These are phyloP conservation scores for Carpinus viminea DNA, from an alignment of 306 rosid genomes.

Conservation along the genomic window DNA sequence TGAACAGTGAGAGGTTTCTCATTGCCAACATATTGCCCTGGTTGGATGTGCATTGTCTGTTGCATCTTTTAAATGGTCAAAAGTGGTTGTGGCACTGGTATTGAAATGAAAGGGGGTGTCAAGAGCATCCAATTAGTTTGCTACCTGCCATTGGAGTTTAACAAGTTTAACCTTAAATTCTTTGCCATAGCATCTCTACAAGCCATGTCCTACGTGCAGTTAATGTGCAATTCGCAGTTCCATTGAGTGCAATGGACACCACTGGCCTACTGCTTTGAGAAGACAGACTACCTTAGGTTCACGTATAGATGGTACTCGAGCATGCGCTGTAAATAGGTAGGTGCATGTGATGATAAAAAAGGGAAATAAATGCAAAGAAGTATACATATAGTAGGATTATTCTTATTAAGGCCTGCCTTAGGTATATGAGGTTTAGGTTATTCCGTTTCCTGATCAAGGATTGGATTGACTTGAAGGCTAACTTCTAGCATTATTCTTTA, in stretches of 20 bases:
- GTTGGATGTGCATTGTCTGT: neutral
- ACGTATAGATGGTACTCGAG: neutral
- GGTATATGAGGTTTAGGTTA: neutral
- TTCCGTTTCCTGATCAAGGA: neutral
- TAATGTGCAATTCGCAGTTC: neutral
- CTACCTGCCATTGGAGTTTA: neutral
- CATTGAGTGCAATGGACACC: neutral
- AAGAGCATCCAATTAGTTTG: conserved; percentile 6
- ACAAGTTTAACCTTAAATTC: conserved; percentile 2
- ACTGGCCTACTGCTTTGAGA: neutral
- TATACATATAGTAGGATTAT: neutral
- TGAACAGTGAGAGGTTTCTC: neutral
- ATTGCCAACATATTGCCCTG: neutral
- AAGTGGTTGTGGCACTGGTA: neutral
- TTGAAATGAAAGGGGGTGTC: neutral
- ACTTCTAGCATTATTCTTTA: neutral
- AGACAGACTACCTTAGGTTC: neutral
- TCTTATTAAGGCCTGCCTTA: neutral
- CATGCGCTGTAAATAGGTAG: neutral
- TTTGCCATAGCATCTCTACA: neutral
- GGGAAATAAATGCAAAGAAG: neutral
- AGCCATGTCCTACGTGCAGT: neutral
- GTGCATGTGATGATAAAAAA: neutral
- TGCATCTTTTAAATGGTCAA: conserved; percentile 5
- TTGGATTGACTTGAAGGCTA: neutral